Evolutionary conservation across 805 yeast species (phyloP), one percentile per base, ranked within the genome.

Genomic region (Sungouiella thailandica): DNA sequence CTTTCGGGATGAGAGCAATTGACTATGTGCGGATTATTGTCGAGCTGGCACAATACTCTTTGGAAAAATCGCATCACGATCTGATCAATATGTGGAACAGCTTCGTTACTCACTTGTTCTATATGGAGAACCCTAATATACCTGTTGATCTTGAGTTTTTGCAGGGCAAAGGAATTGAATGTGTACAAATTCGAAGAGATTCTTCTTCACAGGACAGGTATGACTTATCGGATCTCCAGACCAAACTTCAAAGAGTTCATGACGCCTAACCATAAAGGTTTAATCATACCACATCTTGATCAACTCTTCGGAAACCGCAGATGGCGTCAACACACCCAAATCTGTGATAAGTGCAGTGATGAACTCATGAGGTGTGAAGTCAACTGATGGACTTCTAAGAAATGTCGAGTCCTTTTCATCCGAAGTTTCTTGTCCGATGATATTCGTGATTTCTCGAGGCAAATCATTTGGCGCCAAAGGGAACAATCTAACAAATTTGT

Each of bases 221-320:
- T 40, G 74, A 76, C 43, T 45, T 63, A 34, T 47, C 47, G 2
- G 76, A 68, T 35, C 57, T 76, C 40, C 61, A 59, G 35, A 16
- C 17, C 5, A 50, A 52, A 28, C 23, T 49, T 65, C 31, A 35
- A 41, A 30, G 29, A 25, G 23, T 37, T 39, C 23, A 40, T 35
- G 34, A 36, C 29, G 33, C 34, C 20, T 17, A 27, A 24, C 8
- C 9, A 15, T n/a, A 31, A 36, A 22, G 25, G 19, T 17, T 57
- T 57, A 89, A 59, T 89, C 97, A 52, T 88, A 89, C 97, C 97
- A 93, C 78, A 93, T 87, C 62, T 93, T 93, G 57, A 93, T 93
- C 59, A 93, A 73, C 62, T 93, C 99, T 58, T 93, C 98, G n/a
- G 95, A 83, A 14, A 93, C 98, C 0, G 97, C 97, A 40, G 95